These are phyloP conservation scores for Glebionis coronaria DNA, from an alignment of 129 eudicot genomes.

Conservation along the genomic window DNA sequence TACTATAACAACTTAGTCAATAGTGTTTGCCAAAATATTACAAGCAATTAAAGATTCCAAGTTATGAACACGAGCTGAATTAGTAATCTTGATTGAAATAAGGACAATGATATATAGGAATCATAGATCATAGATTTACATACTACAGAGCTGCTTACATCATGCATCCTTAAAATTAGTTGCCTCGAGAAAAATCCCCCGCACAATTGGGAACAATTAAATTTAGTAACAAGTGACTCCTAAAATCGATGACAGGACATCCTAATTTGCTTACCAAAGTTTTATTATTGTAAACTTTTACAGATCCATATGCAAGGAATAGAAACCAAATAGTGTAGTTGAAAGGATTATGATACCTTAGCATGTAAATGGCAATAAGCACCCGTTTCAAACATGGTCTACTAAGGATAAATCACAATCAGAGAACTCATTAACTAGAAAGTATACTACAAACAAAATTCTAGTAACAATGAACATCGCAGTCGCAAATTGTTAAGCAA, in stretches of 20 bases:
- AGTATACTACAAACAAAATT: slow-evolving; percentile 53
- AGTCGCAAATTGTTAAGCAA: slow-evolving; percentile 36
- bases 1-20: too few relatives aligned
- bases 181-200: slow-evolving; percentile 57
- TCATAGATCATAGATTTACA: too few relatives aligned
- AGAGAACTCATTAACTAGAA: slow-evolving; percentile 66
- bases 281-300: slow-evolving; percentile 37
- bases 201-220: slow-evolving; percentile 61
- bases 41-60: too few relatives aligned
- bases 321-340: slow-evolving; percentile 52
- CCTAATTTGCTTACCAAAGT: slow-evolving; percentile 45
- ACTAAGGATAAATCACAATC: slow-evolving; percentile 86
- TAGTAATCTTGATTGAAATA: too few relatives aligned
- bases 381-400: slow-evolving; percentile 80
- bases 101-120: too few relatives aligned
- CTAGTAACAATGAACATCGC: slow-evolving; percentile 56
- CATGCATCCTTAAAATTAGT: slow-evolving; percentile 57
- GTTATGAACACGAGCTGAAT: too few relatives aligned
- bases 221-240: slow-evolving; percentile 53
- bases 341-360: slow-evolving; percentile 92
- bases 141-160: slow-evolving; percentile 86
- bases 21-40: too few relatives aligned
- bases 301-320: slow-evolving; percentile 36
- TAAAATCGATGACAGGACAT: slow-evolving; percentile 47
- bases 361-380: slow-evolving; percentile 89